Evolutionary conservation across 495 filamentous ascomycete genomes (phyloP).

Genomic region (Aspergillus wentii): DNA sequence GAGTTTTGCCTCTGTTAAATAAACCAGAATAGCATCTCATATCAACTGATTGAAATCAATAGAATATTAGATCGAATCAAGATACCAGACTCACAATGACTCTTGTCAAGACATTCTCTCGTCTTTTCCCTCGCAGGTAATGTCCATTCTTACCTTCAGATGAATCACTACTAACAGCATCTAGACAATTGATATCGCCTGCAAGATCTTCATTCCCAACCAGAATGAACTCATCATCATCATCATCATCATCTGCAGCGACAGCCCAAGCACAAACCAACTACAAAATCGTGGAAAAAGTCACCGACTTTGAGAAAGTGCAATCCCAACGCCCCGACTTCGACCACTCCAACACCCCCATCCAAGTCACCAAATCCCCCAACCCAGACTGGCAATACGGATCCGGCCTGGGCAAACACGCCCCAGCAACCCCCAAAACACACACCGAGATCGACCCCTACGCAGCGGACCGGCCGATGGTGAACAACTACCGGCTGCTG

Average conservation of each 20-base stretch:
- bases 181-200: too few relatives aligned
- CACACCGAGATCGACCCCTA: conserved; percentile 81
- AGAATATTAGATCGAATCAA: too few relatives aligned
- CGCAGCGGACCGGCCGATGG: conserved; percentile 52
- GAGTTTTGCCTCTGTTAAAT: too few relatives aligned
- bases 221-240: conserved; percentile 6
- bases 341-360: conserved; percentile 30
- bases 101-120: too few relatives aligned
- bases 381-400: conserved; percentile 71
- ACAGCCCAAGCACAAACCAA: conserved; percentile 14
- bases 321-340: conserved; percentile 65
- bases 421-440: conserved; percentile 36
- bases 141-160: too few relatives aligned
- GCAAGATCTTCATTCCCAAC: conserved; percentile 12
- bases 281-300: conserved; percentile 24
- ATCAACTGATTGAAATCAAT: too few relatives aligned
- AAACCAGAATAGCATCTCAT: too few relatives aligned
- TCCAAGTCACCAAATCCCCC: conserved; percentile 64
- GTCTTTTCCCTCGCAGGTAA: too few relatives aligned
- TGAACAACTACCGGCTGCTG: conserved; percentile 83
- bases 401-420: conserved; percentile 57
- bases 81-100: too few relatives aligned
- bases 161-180: too few relatives aligned
- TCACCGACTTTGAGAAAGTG: conserved; percentile 61
- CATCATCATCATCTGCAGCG: too few relatives aligned